A percentile compares a stretch with the other conserved stretches of the same genome.
Evolutionary conservation across 2,329 filamentous ascomycete genomes (phyloP).

Genomic region (Nigrospora osmanthi): DNA sequence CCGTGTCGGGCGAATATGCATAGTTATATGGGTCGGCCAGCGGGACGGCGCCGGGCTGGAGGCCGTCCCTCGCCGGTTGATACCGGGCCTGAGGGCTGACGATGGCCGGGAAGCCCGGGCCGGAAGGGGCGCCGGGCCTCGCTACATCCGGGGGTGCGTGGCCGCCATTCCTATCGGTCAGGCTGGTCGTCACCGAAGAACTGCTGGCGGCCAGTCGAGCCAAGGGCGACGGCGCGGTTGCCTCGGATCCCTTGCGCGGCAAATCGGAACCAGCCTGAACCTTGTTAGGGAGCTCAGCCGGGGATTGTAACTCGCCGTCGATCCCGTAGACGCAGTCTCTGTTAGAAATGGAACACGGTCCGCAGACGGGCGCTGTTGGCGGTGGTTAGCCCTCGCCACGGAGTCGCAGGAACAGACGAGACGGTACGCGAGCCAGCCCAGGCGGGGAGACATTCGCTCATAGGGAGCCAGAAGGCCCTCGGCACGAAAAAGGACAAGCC

Average conservation of each 20-base stretch:
- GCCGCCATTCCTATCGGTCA: too few relatives aligned
- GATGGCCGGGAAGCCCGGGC: neutral
- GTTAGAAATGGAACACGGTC: constrained; percentile 11
- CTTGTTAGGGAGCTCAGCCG: neutral
- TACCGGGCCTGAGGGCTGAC: constrained; percentile 5
- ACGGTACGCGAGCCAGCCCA: too few relatives aligned
- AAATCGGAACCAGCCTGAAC: neutral
- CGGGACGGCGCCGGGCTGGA: neutral
- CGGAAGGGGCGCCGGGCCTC: too few relatives aligned
- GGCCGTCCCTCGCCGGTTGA: constrained; percentile 2
- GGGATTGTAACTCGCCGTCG: neutral
- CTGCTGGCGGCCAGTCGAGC: neutral
- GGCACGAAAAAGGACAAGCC: too few relatives aligned
- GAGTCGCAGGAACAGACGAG: neutral
- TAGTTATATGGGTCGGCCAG: constrained; percentile 4
- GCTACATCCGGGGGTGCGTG: too few relatives aligned
- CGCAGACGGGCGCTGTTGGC: constrained; percentile 8
- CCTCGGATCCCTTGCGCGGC: neutral
- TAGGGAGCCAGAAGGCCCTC: too few relatives aligned
- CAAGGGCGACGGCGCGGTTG: neutral
- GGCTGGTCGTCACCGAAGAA: too few relatives aligned
- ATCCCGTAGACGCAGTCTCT: constrained; percentile 9
- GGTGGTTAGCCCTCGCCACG: too few relatives aligned
- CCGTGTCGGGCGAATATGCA: constrained; percentile 16
- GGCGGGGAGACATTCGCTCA: too few relatives aligned